Conservation (phyloP, 1,284 basidiomycete species). For the Cryptococcus depauperatus region DNA sequence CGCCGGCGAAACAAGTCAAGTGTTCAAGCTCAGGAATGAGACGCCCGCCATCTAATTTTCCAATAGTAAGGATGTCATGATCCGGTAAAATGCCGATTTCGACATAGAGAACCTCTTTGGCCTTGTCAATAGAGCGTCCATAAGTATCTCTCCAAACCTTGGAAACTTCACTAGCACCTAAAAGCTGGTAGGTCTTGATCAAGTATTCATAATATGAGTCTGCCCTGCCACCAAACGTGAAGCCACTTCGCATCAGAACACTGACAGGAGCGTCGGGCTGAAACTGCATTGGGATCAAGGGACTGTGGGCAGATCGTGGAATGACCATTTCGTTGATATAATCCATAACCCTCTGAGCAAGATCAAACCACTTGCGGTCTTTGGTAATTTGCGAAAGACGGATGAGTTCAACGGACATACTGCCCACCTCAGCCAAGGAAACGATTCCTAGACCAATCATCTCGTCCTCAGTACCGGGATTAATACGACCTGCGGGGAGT, state of each 20-base stretch:
- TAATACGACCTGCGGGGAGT: conserved; percentile 44
- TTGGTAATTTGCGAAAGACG: conserved; percentile 49
- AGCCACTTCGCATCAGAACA: conserved; percentile 21
- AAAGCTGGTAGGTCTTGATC: conserved; percentile 50
- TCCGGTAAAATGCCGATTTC: conserved; percentile 45
- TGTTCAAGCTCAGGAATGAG: conserved; percentile 34
- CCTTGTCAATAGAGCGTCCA: conserved; percentile 45
- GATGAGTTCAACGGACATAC: conserved; percentile 51
- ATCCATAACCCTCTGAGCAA: conserved; percentile 49
- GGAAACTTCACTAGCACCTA: conserved; percentile 39
- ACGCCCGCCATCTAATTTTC: conserved; percentile 27
- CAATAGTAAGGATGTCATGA: conserved; percentile 41
- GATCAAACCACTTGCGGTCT: conserved; percentile 50
- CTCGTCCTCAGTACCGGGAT: conserved; percentile 34
- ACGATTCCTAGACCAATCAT: conserved; percentile 19
- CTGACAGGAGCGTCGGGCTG: conserved; percentile 30
- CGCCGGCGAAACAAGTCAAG: conserved; percentile 51
- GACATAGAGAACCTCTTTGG: conserved; percentile 43
- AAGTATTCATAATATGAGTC: conserved; percentile 53
- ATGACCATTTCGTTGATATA: conserved; percentile 46
- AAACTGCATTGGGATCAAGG: conserved; percentile 42
- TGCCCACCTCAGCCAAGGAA: conserved; percentile 46
- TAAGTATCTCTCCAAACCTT: conserved; percentile 49
- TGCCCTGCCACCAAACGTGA: conserved; percentile 47
- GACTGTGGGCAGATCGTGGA: conserved; percentile 21